Evolutionary conservation across 2,329 filamentous ascomycete genomes (phyloP).

Genomic region (Paraphaeosphaeria sporulosa): DNA sequence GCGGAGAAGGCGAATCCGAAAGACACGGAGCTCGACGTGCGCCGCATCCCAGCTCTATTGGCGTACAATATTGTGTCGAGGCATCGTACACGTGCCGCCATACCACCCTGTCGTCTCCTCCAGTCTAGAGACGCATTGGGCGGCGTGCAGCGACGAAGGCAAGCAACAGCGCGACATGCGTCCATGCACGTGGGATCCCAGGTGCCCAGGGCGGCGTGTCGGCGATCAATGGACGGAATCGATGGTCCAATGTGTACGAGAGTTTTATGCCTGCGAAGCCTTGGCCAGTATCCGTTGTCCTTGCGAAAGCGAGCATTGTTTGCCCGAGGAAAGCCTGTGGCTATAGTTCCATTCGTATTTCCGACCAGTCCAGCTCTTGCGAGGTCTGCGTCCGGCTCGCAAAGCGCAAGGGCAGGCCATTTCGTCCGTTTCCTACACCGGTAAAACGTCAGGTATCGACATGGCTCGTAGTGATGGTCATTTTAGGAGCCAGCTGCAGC

Average conservation of each 20-base stretch:
- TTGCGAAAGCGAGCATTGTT: background rate
- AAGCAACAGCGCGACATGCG: background rate
- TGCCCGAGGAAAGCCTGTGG: background rate
- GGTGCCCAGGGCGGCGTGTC: background rate
- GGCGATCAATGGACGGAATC: background rate
- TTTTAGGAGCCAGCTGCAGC: background rate
- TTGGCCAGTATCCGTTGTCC: background rate
- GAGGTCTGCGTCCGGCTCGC: background rate
- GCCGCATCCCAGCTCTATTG: background rate
- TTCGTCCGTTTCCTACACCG: background rate
- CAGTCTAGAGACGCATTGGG: background rate
- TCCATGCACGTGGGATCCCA: background rate
- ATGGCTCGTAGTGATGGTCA: background rate
- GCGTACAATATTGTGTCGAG: background rate
- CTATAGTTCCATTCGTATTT: no score
- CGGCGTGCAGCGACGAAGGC: background rate
- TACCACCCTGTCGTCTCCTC: background rate
- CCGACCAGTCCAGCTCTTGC: slow-evolving; percentile 1
- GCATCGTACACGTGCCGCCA: background rate
- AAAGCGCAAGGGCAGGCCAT: background rate
- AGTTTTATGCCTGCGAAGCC: background rate
- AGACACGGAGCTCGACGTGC: background rate
- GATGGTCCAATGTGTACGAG: background rate
- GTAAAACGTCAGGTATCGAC: background rate
- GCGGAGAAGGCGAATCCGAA: background rate